Evolutionary conservation across 352 stramenopile genomes (phyloP).

Genomic region (Phytopythium sindhum): DNA sequence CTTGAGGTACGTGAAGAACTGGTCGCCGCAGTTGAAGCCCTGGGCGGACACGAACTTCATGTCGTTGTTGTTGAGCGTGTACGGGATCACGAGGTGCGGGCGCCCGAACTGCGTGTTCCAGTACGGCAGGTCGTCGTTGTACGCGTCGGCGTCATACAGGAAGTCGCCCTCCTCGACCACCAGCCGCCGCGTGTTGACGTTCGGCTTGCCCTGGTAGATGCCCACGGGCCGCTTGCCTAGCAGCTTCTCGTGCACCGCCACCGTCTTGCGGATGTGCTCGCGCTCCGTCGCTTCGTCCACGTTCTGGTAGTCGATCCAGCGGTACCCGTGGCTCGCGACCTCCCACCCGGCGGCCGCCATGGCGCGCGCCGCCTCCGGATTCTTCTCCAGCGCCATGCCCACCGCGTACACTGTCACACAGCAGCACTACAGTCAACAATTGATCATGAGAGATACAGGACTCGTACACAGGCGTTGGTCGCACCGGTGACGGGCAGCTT

Average conservation of each 20-base stretch:
- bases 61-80: constrained; percentile 95
- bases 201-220: constrained; percentile 97
- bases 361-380: constrained; percentile 82
- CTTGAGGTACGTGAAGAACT: constrained; percentile 94
- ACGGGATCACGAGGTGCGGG: constrained; percentile 94
- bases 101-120: constrained; percentile 89
- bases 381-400: constrained; percentile 93
- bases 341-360: constrained; percentile 94
- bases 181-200: constrained; percentile 87
- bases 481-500: constrained; percentile 81
- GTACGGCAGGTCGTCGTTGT: constrained; percentile 95
- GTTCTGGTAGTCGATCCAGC: constrained; percentile 96
- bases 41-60: constrained; percentile 94
- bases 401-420: constrained; percentile 85
- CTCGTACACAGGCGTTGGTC: not conserved
- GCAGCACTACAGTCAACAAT: not conserved
- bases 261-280: constrained; percentile 91
- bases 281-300: constrained; percentile 89
- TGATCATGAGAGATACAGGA: not conserved
- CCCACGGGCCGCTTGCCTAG: constrained; percentile 88
- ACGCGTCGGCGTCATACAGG: constrained; percentile 95
- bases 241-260: constrained; percentile 90
- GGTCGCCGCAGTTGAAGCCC: constrained; percentile 90
- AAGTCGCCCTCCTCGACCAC: constrained; percentile 94
- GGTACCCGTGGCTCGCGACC: constrained; percentile 92